Conservation (phyloP, 306 rosid genomes). For the Ormosia emarginata region DNA sequence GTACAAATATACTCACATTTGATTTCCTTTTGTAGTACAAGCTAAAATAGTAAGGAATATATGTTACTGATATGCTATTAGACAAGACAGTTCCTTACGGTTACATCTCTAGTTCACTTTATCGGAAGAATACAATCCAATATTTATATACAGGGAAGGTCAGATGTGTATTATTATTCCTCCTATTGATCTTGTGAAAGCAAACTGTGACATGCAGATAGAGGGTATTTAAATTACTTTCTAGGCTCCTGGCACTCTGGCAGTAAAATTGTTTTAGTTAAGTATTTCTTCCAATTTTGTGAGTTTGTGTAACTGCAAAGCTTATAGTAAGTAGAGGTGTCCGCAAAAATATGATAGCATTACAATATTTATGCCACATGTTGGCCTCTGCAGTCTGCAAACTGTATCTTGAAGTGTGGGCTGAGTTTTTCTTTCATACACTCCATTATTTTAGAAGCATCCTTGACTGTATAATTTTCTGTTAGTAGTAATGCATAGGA, state of each 20-base stretch:
- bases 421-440: neutral
- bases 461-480: neutral
- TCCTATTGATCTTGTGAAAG: slow-evolving; percentile 14
- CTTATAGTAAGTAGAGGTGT: neutral
- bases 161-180: neutral
- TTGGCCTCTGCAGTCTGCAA: neutral
- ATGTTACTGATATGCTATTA: neutral
- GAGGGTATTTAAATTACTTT: neutral
- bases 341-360: neutral
- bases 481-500: neutral
- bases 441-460: neutral
- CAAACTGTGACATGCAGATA: neutral
- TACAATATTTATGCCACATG: neutral
- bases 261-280: neutral
- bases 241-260: neutral
- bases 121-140: neutral
- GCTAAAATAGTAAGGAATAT: neutral
- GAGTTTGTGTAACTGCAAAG: neutral
- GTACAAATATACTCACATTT: neutral
- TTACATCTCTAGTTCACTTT: neutral
- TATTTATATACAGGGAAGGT: neutral
- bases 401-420: neutral
- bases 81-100: neutral
- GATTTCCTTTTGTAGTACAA: neutral
- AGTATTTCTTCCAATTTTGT: neutral